These are phyloP conservation scores for Penicillium griseofulvum DNA, from an alignment of 2,329 filamentous ascomycete genomes.

Conservation along the genomic window DNA sequence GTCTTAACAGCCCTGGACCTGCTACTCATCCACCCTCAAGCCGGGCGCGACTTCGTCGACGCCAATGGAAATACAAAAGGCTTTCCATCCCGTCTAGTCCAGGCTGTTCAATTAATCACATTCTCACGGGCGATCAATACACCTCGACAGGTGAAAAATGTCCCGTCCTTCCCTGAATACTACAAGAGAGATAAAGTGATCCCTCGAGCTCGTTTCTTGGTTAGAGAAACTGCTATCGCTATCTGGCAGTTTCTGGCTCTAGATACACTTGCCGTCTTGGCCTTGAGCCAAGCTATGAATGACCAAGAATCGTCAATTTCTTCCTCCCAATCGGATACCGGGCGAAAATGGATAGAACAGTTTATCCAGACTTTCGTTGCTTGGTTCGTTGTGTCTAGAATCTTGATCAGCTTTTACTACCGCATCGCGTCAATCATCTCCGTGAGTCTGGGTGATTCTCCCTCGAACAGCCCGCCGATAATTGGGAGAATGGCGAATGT, in stretches of 20 bases:
- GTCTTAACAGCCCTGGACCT: conserved; percentile 11
- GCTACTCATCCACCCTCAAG: conserved; percentile 15
- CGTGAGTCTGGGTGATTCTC: conserved; percentile 15
- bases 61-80: neutral
- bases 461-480: conserved; percentile 23
- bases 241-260: conserved; percentile 23
- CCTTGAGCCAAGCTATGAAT: neutral
- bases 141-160: conserved; percentile 21
- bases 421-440: conserved; percentile 19
- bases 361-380: conserved; percentile 8
- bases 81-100: conserved; percentile 3
- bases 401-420: conserved; percentile 21
- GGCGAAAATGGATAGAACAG: conserved; percentile 14
- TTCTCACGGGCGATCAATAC: conserved; percentile 22
- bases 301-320: neutral
- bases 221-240: conserved; percentile 19
- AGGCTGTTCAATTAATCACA: conserved; percentile 5
- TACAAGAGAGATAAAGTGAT: conserved; percentile 3
- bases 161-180: conserved; percentile 17
- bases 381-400: conserved; percentile 15
- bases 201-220: conserved; percentile 15
- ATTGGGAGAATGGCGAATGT: conserved; percentile 25
- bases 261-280: conserved; percentile 6
- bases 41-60: conserved; percentile 5
- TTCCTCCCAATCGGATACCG: conserved; percentile 4